Conservation (phyloP, 2,329 filamentous ascomycete species). For the Pseudogymnoascus sp. region DNA sequence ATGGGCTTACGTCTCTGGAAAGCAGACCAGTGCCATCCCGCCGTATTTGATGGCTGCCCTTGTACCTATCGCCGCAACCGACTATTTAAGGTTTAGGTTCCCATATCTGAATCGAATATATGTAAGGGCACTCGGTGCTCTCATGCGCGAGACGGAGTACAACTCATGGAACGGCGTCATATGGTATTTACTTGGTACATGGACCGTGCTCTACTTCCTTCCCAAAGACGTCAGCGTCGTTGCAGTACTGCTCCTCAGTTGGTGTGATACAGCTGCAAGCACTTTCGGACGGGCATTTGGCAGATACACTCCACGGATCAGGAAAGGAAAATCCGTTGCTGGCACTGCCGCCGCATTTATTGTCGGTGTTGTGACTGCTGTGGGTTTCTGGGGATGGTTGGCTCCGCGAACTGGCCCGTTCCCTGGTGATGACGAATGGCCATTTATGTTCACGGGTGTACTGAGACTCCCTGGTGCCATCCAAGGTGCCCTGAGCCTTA, state of each 20-base stretch:
- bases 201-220: constrained; percentile 76
- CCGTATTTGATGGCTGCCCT: constrained; percentile 76
- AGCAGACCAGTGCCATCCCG: constrained; percentile 69
- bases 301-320: constrained; percentile 76
- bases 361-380: constrained; percentile 75
- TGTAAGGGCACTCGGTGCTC: constrained; percentile 72
- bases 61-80: constrained; percentile 74
- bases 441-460: constrained; percentile 74
- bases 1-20: constrained; percentile 73
- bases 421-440: constrained; percentile 58
- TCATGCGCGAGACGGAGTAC: constrained; percentile 97
- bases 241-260: constrained; percentile 82
- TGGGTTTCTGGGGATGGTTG: constrained; percentile 81
- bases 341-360: constrained; percentile 78
- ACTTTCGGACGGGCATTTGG: constrained; percentile 90
- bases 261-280: constrained; percentile 95
- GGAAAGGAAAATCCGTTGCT: constrained; percentile 83
- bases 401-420: constrained; percentile 62
- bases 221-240: constrained; percentile 91
- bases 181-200: constrained; percentile 88
- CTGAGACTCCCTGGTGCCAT: constrained; percentile 61
- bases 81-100: constrained; percentile 76
- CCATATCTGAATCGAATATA: constrained; percentile 79
- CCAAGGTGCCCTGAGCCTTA: constrained; percentile 54
- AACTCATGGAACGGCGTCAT: constrained; percentile 94